Evolutionary conservation across 1,284 basidiomycete species (phyloP).

Genomic region (Malassezia psittaci): DNA sequence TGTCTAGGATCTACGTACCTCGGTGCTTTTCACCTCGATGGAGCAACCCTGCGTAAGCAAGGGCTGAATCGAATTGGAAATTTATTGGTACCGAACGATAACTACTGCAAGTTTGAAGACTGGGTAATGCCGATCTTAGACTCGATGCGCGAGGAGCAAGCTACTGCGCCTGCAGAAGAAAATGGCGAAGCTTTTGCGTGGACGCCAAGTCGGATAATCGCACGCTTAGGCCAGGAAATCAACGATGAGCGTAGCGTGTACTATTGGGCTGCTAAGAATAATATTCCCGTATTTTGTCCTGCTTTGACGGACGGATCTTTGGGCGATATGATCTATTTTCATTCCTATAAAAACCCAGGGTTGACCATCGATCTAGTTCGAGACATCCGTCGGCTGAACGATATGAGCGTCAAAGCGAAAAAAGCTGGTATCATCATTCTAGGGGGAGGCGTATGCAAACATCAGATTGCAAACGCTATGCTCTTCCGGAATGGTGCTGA

Average conservation of each 20-base stretch:
- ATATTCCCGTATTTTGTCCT: conserved; percentile 97
- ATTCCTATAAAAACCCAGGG: conserved; percentile 66
- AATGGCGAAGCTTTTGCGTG: conserved; percentile 55
- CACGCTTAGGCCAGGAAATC: conserved; percentile 85
- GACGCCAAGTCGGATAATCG: conserved; percentile 90
- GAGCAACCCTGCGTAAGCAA: conserved; percentile 69
- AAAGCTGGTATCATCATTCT: conserved; percentile 98
- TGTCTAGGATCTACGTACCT: conserved; percentile 91
- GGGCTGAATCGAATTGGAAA: conserved; percentile 98
- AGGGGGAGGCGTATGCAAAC: conserved; percentile 97
- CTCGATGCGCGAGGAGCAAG: conserved; percentile 79
- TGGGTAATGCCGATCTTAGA: conserved; percentile 94
- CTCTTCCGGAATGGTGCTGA: conserved; percentile 96
- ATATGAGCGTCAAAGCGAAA: conserved; percentile 71
- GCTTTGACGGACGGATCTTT: conserved; percentile 94
- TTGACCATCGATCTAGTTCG: conserved; percentile 84
- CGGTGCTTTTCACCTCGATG: conserved; percentile 75
- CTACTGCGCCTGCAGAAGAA: conserved; percentile 54
- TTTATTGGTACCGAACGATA: conserved; percentile 91
- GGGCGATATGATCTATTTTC: conserved; percentile 99
- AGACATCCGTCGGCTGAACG: conserved; percentile 86
- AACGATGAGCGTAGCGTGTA: conserved; percentile 86
- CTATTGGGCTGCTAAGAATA: conserved; percentile 93
- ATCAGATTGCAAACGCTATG: conserved; percentile 99
- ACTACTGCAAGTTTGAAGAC: conserved; percentile 98